Percentiles rank a stretch among this genome's conserved stretches.
These are phyloP conservation scores for Rehmannia glutinosa DNA, from an alignment of 257 asterid genomes.

Conservation along the genomic window DNA sequence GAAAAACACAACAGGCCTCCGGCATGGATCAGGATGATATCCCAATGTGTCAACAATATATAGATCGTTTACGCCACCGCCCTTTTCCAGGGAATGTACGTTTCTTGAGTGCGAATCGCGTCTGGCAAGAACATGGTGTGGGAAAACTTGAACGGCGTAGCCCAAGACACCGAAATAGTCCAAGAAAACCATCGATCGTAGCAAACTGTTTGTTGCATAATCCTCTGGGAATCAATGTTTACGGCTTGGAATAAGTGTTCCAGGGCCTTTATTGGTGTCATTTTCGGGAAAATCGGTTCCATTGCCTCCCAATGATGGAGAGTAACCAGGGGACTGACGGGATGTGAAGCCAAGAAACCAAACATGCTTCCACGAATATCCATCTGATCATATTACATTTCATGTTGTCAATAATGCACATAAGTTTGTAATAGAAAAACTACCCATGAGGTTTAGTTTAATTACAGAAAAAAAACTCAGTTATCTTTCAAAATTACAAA, in stretches of 20 bases:
- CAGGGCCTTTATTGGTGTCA: constrained; percentile 40
- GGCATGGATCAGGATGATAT: constrained; percentile 49
- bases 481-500: no score
- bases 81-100: constrained; percentile 49
- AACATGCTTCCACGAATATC: constrained; percentile 67
- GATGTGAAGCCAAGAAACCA: constrained; percentile 73
- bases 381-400: constrained; percentile 37
- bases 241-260: constrained; percentile 50
- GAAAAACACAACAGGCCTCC: constrained; percentile 51
- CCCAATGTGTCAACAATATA: constrained; percentile 32
- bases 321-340: constrained; percentile 53
- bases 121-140: constrained; percentile 37
- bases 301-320: constrained; percentile 56
- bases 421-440: no score
- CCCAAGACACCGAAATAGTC: constrained; percentile 86
- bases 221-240: constrained; percentile 51
- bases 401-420: neutral
- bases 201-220: constrained; percentile 78
- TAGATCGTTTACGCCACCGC: constrained; percentile 16
- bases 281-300: constrained; percentile 65
- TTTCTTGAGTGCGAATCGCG: constrained; percentile 49
- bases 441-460: no score
- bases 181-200: constrained; percentile 68
- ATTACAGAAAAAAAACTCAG: no score
- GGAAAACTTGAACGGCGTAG: constrained; percentile 65